These are phyloP conservation scores for Suillus luteus DNA, from an alignment of 768 basidiomycete species.

Conservation along the genomic window DNA sequence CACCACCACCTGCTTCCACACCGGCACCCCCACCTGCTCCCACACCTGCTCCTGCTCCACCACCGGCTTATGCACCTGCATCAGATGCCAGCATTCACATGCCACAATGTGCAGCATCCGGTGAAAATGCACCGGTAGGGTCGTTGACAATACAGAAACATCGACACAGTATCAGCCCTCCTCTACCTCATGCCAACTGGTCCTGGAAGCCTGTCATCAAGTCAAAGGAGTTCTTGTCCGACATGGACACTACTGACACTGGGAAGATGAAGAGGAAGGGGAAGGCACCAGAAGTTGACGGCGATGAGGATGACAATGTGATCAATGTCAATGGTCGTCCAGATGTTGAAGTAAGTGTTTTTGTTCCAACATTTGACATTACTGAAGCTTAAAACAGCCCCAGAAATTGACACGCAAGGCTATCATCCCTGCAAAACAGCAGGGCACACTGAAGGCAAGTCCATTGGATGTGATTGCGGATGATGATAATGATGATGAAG, in stretches of 20 bases:
- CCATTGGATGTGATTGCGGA: background rate
- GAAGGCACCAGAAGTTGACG: background rate
- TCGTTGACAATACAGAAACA: background rate
- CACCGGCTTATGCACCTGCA: background rate
- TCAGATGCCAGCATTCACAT: background rate
- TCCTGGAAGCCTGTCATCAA: background rate
- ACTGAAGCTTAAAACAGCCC: background rate
- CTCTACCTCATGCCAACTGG: background rate
- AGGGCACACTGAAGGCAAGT: background rate
- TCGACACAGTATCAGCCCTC: background rate
- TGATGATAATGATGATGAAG: background rate
- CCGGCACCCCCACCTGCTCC: too few species aligned
- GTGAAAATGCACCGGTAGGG: background rate
- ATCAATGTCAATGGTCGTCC: background rate
- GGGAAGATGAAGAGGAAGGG: background rate
- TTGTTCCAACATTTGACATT: background rate
- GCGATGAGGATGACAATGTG: background rate
- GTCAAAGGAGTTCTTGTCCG: background rate
- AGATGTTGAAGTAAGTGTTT: background rate
- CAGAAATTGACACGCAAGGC: background rate
- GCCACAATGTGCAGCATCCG: background rate
- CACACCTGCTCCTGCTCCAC: background rate
- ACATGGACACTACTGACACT: background rate
- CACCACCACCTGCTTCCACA: background rate
- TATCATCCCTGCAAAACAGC: background rate